These are phyloP conservation scores for Blastocystis sp. DNA, from an alignment of 352 stramenopile species.

Conservation along the genomic window DNA sequence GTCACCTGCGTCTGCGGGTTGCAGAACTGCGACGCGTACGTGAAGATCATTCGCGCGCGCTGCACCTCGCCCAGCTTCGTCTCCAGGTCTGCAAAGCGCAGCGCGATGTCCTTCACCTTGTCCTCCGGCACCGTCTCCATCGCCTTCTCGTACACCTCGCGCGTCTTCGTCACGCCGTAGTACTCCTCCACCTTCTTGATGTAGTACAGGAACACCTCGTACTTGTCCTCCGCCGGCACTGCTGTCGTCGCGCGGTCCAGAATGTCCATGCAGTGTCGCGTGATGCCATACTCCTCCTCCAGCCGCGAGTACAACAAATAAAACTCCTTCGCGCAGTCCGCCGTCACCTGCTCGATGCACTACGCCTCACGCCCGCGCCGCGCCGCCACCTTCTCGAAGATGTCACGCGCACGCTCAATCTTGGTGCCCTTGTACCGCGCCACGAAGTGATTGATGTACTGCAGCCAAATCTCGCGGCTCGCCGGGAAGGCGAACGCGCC, in stretches of 20 bases:
- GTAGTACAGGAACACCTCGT: constrained; percentile 89
- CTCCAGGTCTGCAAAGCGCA: constrained; percentile 93
- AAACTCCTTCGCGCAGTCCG: constrained; percentile 70
- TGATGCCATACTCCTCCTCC: constrained; percentile 91
- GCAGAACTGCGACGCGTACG: constrained; percentile 92
- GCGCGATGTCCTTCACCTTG: constrained; percentile 83
- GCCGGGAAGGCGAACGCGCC: constrained; percentile 88
- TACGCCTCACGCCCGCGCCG: background rate
- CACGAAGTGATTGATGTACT: constrained; percentile 91
- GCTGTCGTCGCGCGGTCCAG: constrained; percentile 86
- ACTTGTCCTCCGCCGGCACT: constrained; percentile 82
- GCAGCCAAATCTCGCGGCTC: constrained; percentile 88
- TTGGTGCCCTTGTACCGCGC: constrained; percentile 90
- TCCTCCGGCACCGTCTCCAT: constrained; percentile 88
- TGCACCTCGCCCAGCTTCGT: constrained; percentile 92
- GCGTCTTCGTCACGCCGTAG: constrained; percentile 89
- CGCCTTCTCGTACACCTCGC: constrained; percentile 92
- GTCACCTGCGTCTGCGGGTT: constrained; percentile 87
- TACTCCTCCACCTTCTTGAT: constrained; percentile 88
- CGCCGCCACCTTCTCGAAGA: constrained; percentile 85
- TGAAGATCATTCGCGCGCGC: constrained; percentile 88
- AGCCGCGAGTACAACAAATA: constrained; percentile 84
- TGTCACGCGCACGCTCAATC: constrained; percentile 89
- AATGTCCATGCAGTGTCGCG: constrained; percentile 89
- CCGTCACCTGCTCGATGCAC: constrained; percentile 67